A percentile compares a stretch with the other conserved stretches of the same genome.
Conservation (phyloP, 1,284 basidiomycete species). For the Ceratobasidium sp. region DNA sequence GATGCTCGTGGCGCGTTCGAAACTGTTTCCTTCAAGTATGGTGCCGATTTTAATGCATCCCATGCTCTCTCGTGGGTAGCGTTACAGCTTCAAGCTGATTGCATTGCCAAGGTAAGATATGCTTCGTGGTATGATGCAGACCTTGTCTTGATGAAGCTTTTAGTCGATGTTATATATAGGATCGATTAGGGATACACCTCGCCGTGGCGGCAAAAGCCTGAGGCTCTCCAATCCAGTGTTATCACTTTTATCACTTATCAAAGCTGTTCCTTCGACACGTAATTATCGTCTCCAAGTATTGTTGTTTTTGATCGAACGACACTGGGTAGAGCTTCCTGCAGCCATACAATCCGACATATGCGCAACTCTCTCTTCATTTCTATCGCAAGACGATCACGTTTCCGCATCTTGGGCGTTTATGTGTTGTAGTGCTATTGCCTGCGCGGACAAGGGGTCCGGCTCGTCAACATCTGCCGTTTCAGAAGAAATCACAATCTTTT, state of each 20-base stretch:
- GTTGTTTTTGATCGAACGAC: conserved; percentile 74
- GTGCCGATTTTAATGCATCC: conserved; percentile 70
- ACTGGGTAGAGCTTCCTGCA: conserved; percentile 37
- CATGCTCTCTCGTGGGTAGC: conserved; percentile 83
- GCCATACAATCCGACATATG: conserved; percentile 49
- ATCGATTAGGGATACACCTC: conserved; percentile 29
- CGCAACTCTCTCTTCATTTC: conserved; percentile 64
- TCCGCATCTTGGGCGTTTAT: conserved; percentile 85
- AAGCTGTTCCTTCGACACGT: conserved; percentile 49
- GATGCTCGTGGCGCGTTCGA: conserved; percentile 56
- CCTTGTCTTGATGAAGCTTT: not conserved
- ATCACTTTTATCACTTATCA: conserved; percentile 62
- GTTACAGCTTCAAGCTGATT: conserved; percentile 85
- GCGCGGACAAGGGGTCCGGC: conserved; percentile 49
- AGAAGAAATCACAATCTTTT: conserved; percentile 69
- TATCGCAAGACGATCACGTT: conserved; percentile 67
- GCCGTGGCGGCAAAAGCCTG: conserved; percentile 34
- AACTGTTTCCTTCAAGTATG: conserved; percentile 70
- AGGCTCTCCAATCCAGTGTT: conserved; percentile 58
- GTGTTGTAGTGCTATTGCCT: conserved; percentile 73
- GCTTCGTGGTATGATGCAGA: not conserved
- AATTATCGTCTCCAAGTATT: conserved; percentile 74
- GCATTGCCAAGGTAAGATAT: conserved; percentile 65
- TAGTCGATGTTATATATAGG: conserved; percentile 29
- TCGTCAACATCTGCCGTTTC: conserved; percentile 41